Evolutionary conservation across 176 grass and related monocot species (phyloP), one percentile per base, ranked within the genome.

Genomic region (Otatea glauca): DNA sequence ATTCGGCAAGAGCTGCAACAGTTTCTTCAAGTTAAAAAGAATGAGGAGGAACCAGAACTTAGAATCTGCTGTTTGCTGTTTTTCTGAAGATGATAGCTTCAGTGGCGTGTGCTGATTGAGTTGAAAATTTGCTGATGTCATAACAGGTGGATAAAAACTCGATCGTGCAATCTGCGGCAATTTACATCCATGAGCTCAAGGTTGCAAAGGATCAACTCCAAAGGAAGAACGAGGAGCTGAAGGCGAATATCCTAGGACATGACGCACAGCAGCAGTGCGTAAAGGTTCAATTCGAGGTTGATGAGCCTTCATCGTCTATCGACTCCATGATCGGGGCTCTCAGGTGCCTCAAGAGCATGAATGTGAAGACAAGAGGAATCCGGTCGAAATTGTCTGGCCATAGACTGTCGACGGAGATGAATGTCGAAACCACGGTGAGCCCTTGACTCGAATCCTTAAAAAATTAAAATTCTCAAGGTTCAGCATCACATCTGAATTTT

Each of bases 271-370:
- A 74, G n/a, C 89, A 84, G 27, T 61, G 84, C 64, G 86, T 88
- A 9, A 90, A 84, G 73, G 71, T 99, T 25, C 89, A 90, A 59
- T 92, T 96, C 73, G 79, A 90, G 77, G 91, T 94, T 1, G 88
- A 87, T 14, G 86, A 91, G 67, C 91, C 88, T 0, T 82, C 88
- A 21, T 94, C 93, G 1, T 81, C 88, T n/a, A 4, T 94, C 25
- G 88, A 94, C 74, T 96, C 91, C 41, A 89, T 99, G 93, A 94
- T 96, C 65, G 91, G 74, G 0, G 96, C 90, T 0, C 93, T 99
- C 65, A 39, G 60, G 24, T 70, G 91, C 15, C 86, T 99, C 60
- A 92, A 79, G 83, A 58, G 70, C 62, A 96, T 96, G 93, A 87
- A 89, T 53, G 96, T 91, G 12, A 96, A 87, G 86, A 79, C 90